Evolutionary conservation across 75 land plant genomes (phyloP).

Genomic region (Isoetes taiwanensis): DNA sequence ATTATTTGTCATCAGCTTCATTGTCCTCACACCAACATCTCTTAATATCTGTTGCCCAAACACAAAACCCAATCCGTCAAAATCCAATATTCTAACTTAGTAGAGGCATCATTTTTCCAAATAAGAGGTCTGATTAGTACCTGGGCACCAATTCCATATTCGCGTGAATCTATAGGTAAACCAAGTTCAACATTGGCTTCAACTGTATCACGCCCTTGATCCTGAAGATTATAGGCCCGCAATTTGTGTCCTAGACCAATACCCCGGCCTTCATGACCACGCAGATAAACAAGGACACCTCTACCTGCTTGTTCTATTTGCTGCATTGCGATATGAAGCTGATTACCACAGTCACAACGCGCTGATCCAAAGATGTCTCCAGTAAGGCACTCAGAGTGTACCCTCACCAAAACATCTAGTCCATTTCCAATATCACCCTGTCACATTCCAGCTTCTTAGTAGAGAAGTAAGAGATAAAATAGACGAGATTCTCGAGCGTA

Average conservation of each 20-base stretch:
- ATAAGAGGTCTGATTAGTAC: conserved; percentile 15
- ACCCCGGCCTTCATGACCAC: conserved; percentile 97
- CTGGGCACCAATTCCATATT: conserved; percentile 97
- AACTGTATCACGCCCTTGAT: conserved; percentile 87
- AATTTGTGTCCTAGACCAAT: conserved; percentile 97
- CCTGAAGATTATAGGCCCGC: conserved; percentile 85
- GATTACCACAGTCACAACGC: conserved; percentile 96
- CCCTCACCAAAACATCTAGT: conserved; percentile 74
- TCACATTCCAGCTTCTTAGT: background rate
- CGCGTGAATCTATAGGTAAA: conserved; percentile 82
- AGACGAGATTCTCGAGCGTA: too few relatives aligned
- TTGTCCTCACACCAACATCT: conserved; percentile 77
- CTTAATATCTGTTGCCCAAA: conserved; percentile 67
- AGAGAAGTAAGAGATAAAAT: background rate
- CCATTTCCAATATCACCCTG: conserved; percentile 96
- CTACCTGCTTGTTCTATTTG: conserved; percentile 64
- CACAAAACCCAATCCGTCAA: background rate
- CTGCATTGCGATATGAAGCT: conserved; percentile 72
- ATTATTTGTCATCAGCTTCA: conserved; percentile 90
- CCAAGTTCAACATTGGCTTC: conserved; percentile 92
- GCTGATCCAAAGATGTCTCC: conserved; percentile 94
- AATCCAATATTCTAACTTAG: background rate
- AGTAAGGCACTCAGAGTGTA: conserved; percentile 94
- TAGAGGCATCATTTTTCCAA: background rate
- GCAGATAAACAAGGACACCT: conserved; percentile 81